These are phyloP conservation scores for Durio zibethinus DNA, from an alignment of 345 rosid species.

Conservation along the genomic window DNA sequence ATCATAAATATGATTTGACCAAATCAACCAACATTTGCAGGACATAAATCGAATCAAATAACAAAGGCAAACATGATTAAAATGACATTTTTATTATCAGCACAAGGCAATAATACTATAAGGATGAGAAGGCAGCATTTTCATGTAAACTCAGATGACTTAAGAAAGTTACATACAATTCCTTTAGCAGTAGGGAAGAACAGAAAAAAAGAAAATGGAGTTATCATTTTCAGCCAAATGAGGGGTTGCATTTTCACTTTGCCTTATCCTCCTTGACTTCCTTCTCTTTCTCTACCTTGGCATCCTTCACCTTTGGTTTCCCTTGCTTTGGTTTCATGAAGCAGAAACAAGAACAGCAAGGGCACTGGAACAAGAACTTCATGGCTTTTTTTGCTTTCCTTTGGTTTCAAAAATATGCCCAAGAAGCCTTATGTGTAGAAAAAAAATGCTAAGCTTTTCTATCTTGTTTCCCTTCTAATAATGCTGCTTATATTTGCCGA, in stretches of 20 bases:
- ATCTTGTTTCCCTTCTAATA: slow-evolving; percentile 25
- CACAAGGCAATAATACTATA: not conserved
- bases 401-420: not conserved
- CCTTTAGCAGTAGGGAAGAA: slow-evolving; percentile 3
- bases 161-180: slow-evolving; percentile 4
- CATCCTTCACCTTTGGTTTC: slow-evolving; percentile 49
- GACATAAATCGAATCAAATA: not conserved
- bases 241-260: slow-evolving; percentile 17
- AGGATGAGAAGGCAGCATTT: not conserved
- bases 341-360: slow-evolving; percentile 85
- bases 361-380: slow-evolving; percentile 92
- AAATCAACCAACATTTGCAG: not conserved
- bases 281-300: slow-evolving; percentile 33
- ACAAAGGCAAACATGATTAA: no score
- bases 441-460: slow-evolving; percentile 10
- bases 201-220: not conserved
- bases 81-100: not conserved
- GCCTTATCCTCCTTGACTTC: slow-evolving; percentile 15
- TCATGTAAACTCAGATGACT: not conserved
- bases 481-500: no score
- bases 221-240: not conserved
- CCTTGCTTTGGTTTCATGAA: slow-evolving; percentile 74
- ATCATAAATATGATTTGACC: not conserved
- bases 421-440: not conserved
- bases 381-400: slow-evolving; percentile 28